Percentiles rank a stretch among this genome's conserved stretches.
phyloP scores from a whole-genome alignment of 31 red algal species.

The Odonthalia washingtoniensis region DNA sequence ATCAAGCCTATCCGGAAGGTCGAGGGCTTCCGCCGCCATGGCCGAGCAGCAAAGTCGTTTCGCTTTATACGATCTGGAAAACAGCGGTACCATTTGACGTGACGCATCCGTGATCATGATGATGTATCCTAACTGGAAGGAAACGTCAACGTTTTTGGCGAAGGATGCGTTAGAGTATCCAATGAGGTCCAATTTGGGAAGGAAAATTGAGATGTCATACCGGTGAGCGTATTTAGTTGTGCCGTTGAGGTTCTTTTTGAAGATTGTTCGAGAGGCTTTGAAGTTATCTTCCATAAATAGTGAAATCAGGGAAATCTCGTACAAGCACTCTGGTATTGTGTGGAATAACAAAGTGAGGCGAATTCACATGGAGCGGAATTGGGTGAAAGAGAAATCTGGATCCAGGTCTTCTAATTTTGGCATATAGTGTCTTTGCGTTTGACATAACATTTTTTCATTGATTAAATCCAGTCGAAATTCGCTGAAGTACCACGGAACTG shows the following conservation, averaged over 20 bases:
- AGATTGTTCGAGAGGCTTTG: not conserved
- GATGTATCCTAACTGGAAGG: slow-evolving; percentile 5
- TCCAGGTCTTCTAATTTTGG: too few relatives aligned
- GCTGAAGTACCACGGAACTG: too few relatives aligned
- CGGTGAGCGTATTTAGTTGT: slow-evolving; percentile 5
- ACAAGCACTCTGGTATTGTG: too few relatives aligned
- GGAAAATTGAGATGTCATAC: not conserved
- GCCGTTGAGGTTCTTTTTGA: slow-evolving; percentile 6
- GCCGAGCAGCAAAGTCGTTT: not conserved
- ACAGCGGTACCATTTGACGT: not conserved
- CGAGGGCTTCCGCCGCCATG: slow-evolving; percentile 35
- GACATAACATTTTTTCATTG: too few relatives aligned
- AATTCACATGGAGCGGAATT: too few relatives aligned
- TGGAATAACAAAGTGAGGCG: too few relatives aligned
- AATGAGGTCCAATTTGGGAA: not conserved
- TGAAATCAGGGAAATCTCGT: too few relatives aligned
- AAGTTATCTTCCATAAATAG: too few relatives aligned
- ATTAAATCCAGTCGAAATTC: too few relatives aligned
- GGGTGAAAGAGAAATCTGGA: too few relatives aligned
- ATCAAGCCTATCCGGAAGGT: not conserved
- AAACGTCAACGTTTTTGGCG: slow-evolving; percentile 25
- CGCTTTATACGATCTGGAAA: not conserved
- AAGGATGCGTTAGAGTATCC: slow-evolving; percentile 35
- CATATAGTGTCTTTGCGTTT: too few relatives aligned
- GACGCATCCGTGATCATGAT: not conserved